Evolutionary conservation across 768 basidiomycete genomes (phyloP).

Genomic region (Mycena rebaudengoi): DNA sequence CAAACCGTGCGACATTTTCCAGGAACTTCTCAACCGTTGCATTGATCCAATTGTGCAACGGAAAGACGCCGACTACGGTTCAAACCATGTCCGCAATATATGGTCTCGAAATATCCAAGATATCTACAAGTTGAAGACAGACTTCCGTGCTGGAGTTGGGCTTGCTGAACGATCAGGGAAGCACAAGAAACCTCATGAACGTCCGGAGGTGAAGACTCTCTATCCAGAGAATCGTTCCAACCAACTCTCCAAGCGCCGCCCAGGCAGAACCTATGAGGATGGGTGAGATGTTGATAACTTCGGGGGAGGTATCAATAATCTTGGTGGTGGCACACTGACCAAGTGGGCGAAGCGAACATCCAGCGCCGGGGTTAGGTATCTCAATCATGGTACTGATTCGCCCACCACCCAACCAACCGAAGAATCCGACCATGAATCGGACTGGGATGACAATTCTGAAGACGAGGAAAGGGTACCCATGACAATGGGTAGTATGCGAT

Average conservation of each 20-base stretch:
- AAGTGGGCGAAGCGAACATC: constrained; percentile 19
- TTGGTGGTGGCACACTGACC: constrained; percentile 11
- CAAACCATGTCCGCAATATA: constrained; percentile 35
- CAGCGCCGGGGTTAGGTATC: background rate
- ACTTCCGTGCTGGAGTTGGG: constrained; percentile 33
- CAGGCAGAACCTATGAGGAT: constrained; percentile 27
- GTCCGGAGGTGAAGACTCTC: constrained; percentile 28
- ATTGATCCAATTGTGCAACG: constrained; percentile 38
- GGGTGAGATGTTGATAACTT: constrained; percentile 18
- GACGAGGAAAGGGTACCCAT: background rate
- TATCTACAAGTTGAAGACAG: constrained; percentile 40
- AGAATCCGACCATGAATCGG: background rate
- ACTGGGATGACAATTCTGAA: background rate
- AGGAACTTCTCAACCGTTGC: constrained; percentile 43
- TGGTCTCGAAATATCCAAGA: constrained; percentile 42
- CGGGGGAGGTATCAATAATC: background rate
- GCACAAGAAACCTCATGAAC: constrained; percentile 33
- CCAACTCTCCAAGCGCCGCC: constrained; percentile 30
- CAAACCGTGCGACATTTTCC: constrained; percentile 39
- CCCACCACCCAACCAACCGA: background rate
- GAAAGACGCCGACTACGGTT: constrained; percentile 39
- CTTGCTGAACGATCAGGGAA: constrained; percentile 26
- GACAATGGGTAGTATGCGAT: background rate
- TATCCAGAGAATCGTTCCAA: constrained; percentile 23
- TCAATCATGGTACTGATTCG: background rate